Evolutionary conservation across 2,329 filamentous ascomycete genomes (phyloP), one percentile per base, ranked within the genome.

Genomic region (Fusarium sp.): DNA sequence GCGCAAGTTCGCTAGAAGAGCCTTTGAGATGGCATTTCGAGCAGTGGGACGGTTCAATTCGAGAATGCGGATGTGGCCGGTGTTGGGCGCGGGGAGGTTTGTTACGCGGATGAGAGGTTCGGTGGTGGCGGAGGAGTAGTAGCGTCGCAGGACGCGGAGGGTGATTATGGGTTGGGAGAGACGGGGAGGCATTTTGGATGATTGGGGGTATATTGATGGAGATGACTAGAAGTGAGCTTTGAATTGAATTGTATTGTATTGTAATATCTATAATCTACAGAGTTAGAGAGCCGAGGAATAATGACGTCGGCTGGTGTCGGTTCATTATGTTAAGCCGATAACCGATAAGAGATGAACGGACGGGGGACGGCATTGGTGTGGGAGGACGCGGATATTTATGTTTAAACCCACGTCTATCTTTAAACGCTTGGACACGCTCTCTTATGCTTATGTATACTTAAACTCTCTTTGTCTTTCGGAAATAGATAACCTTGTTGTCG

Each of bases 21-120:
- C 88, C 61, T 84, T 86, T 1, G 94, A 98, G 76, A 99, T 92
- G 71, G 96, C 96, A 80, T 99, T 99, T 75, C 95, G 92, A 36
- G 94, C 91, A 10, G 87, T 80, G 1, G 94, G 94, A 6, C 94
- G 88, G 82, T 97, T 96, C 71, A 99, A 87, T 65, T 95, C 91
- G 58, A 98, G 88, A 69, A 98, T 86, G 62, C 93, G 91, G 80
- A 98, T 96, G 81, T 91, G 91, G 69, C 95, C 96, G 18, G 88
- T 88, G 75, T 91, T 88, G 1, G 93, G 90, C 4, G 94, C 92
- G 42, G 92, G 91, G 49, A 97, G 81, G 79, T 91, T 89, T 64
- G 88, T 90, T 70, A 92, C 86, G 76, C 90, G 89, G 80, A 97
- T 83, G 47, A 90, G 80, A 12, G 88, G 83, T 44, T 84, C 78